Percentiles rank a stretch among this genome's conserved stretches.
phyloP scores from a whole-genome alignment of 345 rosid species.

The Eucalyptus cloeziana region DNA sequence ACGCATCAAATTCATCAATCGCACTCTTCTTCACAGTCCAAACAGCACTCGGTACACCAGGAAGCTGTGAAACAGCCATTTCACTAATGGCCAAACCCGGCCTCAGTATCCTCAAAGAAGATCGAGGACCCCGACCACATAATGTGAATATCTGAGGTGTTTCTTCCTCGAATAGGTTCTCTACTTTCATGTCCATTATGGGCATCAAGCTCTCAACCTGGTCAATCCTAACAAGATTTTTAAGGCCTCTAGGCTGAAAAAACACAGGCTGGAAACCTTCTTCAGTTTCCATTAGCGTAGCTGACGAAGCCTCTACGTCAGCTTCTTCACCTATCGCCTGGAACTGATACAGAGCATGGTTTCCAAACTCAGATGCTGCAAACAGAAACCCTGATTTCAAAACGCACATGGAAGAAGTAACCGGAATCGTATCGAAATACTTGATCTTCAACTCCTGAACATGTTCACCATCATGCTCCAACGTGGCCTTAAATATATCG shows the following conservation, averaged over 20 bases:
- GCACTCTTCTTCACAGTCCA: slow-evolving; percentile 96
- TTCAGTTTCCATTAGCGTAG: slow-evolving; percentile 88
- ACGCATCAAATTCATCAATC: slow-evolving; percentile 93
- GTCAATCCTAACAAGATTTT: slow-evolving; percentile 92
- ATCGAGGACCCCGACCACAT: slow-evolving; percentile 97
- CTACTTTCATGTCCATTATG: slow-evolving; percentile 89
- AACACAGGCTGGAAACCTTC: slow-evolving; percentile 95
- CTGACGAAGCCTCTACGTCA: slow-evolving; percentile 87
- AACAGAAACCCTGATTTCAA: slow-evolving; percentile 84
- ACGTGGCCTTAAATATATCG: slow-evolving; percentile 78
- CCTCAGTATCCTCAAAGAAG: slow-evolving; percentile 80
- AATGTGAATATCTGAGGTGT: slow-evolving; percentile 88
- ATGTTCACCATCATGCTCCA: slow-evolving; percentile 63
- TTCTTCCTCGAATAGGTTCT: slow-evolving; percentile 93
- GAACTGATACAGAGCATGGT: slow-evolving; percentile 92
- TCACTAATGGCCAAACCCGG: slow-evolving; percentile 95
- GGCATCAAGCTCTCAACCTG: slow-evolving; percentile 98
- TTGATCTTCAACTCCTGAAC: slow-evolving; percentile 83
- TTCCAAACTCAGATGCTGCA: slow-evolving; percentile 93
- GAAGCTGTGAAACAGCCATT: slow-evolving; percentile 99
- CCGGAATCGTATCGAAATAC: slow-evolving; percentile 93
- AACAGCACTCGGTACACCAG: slow-evolving; percentile 98
- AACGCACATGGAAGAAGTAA: slow-evolving; percentile 76
- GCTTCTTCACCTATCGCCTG: slow-evolving; percentile 87
- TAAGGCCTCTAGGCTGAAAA: slow-evolving; percentile 86